phyloP scores from a whole-genome alignment of 1,284 basidiomycete species.

The Ceratobasidium papillatum region DNA sequence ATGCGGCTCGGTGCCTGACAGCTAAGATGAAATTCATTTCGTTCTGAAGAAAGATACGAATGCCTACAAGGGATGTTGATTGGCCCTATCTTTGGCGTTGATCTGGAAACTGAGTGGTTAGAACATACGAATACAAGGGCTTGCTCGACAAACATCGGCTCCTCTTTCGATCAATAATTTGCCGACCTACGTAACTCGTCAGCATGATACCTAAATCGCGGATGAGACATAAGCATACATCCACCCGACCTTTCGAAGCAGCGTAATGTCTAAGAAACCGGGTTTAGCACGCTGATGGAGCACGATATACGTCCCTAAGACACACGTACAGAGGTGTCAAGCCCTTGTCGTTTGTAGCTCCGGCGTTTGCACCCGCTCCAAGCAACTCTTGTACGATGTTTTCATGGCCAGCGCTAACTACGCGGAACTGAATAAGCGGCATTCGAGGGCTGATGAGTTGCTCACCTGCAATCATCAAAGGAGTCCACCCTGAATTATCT shows the following conservation, averaged over 20 bases:
- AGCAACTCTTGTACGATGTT: constrained; percentile 82
- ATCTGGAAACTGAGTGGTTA: constrained; percentile 61
- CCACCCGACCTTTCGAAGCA: constrained; percentile 89
- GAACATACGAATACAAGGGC: constrained; percentile 42
- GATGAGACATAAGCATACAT: constrained; percentile 60
- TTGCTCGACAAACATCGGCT: constrained; percentile 73
- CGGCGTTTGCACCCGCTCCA: constrained; percentile 85
- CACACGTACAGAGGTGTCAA: constrained; percentile 82
- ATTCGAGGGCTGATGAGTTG: constrained; percentile 43
- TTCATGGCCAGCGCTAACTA: constrained; percentile 84
- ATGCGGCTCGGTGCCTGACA: constrained; percentile 92
- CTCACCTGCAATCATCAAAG: constrained; percentile 86
- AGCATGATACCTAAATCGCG: constrained; percentile 40
- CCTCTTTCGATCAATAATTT: constrained; percentile 83
- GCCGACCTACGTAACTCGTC: constrained; percentile 71
- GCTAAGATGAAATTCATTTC: constrained; percentile 31
- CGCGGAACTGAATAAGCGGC: constrained; percentile 9
- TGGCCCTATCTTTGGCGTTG: constrained; percentile 90
- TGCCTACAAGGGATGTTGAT: constrained; percentile 85
- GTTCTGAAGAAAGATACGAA: constrained; percentile 40
- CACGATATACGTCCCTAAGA: no score
- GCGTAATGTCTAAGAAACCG: constrained; percentile 81
- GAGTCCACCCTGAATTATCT: constrained; percentile 84
- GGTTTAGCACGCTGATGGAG: no score
- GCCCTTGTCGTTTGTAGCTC: constrained; percentile 84